phyloP scores from a whole-genome alignment of 495 filamentous ascomycete genomes.

The Penicillium lividum region DNA sequence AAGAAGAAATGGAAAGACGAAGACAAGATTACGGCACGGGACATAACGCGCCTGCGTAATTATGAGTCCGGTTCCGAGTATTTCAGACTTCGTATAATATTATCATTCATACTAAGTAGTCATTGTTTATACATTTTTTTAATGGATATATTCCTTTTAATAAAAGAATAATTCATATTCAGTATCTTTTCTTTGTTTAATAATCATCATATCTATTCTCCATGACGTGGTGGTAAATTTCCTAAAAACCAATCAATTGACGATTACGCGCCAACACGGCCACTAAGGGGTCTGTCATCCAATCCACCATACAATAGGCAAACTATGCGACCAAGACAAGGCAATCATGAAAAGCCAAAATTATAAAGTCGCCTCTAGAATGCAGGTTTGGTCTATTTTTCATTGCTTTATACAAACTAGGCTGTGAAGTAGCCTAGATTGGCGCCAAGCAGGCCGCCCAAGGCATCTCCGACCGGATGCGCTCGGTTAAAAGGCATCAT shows the following conservation, averaged over 20 bases:
- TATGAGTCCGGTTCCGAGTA: conserved; percentile 23
- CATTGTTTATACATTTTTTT: too few relatives aligned
- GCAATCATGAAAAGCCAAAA: too few relatives aligned
- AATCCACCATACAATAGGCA: too few relatives aligned
- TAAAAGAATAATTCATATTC: not conserved
- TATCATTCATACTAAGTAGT: too few relatives aligned
- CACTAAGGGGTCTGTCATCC: too few relatives aligned
- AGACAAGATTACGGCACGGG: conserved; percentile 24
- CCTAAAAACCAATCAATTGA: not conserved
- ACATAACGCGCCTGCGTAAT: conserved; percentile 26
- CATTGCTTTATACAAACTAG: too few relatives aligned
- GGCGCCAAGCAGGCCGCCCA: conserved; percentile 8
- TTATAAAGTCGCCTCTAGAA: too few relatives aligned
- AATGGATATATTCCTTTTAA: too few relatives aligned
- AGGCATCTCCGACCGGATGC: conserved; percentile 13
- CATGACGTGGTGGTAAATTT: not conserved
- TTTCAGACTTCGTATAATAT: conserved; percentile 9
- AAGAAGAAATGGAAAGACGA: conserved; percentile 33
- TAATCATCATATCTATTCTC: not conserved
- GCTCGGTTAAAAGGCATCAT: conserved; percentile 14
- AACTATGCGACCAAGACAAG: too few relatives aligned
- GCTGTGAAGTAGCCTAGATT: not conserved
- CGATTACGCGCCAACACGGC: not conserved
- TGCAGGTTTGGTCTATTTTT: too few relatives aligned
- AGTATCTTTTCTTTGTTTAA: not conserved